Percentiles rank a stretch among this genome's conserved stretches.
Conservation (phyloP, 148 eudicot species). For the Camellia granthamiana region DNA sequence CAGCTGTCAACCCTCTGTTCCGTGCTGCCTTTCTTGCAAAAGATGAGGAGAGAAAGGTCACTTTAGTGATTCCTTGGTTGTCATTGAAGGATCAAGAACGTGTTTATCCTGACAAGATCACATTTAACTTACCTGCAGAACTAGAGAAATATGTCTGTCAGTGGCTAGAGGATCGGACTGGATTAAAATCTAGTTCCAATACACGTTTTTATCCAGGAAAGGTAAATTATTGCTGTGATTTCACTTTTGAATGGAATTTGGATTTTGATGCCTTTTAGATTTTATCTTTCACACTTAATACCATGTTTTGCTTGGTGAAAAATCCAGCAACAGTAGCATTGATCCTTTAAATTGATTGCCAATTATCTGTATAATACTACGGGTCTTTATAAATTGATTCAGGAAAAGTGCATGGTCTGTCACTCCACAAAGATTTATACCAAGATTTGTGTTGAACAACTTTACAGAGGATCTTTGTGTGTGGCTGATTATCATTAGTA, state of each 20-base stretch:
- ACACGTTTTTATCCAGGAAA: constrained; percentile 81
- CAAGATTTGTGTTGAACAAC: too few species aligned
- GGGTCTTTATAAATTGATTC: background rate
- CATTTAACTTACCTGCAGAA: constrained; percentile 56
- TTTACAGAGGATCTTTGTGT: too few species aligned
- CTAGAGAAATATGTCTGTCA: constrained; percentile 71
- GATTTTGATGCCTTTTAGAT: background rate
- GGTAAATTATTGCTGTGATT: constrained; percentile 31
- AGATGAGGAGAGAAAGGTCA: constrained; percentile 57
- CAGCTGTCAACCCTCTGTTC: constrained; percentile 90
- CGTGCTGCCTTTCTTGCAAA: constrained; percentile 92
- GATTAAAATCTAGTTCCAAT: constrained; percentile 45
- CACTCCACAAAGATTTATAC: too few species aligned
- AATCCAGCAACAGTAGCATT: background rate
- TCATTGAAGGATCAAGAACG: constrained; percentile 63
- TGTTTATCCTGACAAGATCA: constrained; percentile 70
- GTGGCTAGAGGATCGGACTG: constrained; percentile 84
- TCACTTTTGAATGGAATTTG: background rate
- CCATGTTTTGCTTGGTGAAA: background rate
- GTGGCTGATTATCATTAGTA: too few species aligned
- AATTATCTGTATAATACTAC: background rate
- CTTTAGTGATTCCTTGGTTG: constrained; percentile 92
- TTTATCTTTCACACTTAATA: background rate
- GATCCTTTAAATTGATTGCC: background rate
- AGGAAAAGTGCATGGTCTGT: background rate